Percentiles rank a stretch among this genome's conserved stretches.
These are phyloP conservation scores for Guyanaporus albipodus DNA, from an alignment of 768 basidiomycete genomes.

Conservation along the genomic window DNA sequence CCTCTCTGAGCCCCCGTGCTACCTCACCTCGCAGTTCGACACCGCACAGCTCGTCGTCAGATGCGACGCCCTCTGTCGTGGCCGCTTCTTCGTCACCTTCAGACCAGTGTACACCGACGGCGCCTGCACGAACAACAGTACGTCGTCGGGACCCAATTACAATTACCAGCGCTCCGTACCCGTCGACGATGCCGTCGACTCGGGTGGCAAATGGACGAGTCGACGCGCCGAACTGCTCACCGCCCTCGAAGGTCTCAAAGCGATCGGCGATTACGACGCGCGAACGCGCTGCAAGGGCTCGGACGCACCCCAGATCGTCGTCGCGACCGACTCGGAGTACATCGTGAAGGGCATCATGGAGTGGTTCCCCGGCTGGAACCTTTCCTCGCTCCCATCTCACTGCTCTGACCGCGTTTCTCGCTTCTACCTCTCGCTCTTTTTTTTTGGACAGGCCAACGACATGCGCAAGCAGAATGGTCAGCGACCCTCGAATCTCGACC, in stretches of 20 bases:
- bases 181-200: constrained; percentile 22
- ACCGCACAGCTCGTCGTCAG: not conserved
- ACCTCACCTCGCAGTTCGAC: not conserved
- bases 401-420: not conserved
- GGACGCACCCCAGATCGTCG: not conserved
- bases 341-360: constrained; percentile 33
- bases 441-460: not conserved
- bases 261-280: constrained; percentile 19
- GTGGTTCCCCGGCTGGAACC: constrained; percentile 33
- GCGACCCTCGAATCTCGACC: constrained; percentile 4
- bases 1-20: not conserved
- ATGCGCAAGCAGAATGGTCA: not conserved
- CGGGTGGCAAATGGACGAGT: constrained; percentile 20
- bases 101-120: constrained; percentile 34
- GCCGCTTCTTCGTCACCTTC: not conserved
- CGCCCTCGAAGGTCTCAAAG: constrained; percentile 27
- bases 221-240: constrained; percentile 33
- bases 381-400: no score
- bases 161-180: constrained; percentile 14
- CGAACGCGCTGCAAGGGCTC: not conserved
- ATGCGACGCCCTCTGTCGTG: not conserved
- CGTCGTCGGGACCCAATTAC: constrained; percentile 6
- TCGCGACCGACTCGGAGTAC: constrained; percentile 34
- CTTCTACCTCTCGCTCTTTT: not conserved
- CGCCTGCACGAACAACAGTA: constrained; percentile 31